Percentiles rank a stretch among this genome's conserved stretches.
Evolutionary conservation across 2,329 filamentous ascomycete species (phyloP).

Genomic region (Chalara sp.): DNA sequence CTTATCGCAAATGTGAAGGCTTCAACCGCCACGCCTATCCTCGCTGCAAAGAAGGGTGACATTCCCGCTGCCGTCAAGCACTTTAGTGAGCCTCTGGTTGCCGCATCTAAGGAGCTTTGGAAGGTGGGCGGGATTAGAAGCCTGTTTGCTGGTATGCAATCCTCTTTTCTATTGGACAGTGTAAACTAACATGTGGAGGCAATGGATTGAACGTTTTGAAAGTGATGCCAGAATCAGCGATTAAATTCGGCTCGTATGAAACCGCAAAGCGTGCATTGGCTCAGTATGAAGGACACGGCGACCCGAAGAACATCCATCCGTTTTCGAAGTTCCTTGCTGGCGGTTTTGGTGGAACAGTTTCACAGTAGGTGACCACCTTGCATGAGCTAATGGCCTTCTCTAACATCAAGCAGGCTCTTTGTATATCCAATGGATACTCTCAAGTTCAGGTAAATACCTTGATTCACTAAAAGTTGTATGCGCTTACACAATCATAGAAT

Average conservation of each 20-base stretch:
- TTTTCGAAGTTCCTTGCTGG: constrained; percentile 88
- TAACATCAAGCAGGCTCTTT: constrained; percentile 52
- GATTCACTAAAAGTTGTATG: not conserved
- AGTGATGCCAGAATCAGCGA: constrained; percentile 97
- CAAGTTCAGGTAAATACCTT: constrained; percentile 45
- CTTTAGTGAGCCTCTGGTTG: constrained; percentile 61
- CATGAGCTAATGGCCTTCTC: not conserved
- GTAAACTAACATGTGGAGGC: constrained; percentile 42
- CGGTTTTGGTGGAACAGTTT: constrained; percentile 86
- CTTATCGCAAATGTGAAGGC: constrained; percentile 82
- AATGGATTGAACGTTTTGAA: constrained; percentile 96
- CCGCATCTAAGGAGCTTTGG: constrained; percentile 74
- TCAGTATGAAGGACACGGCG: constrained; percentile 78
- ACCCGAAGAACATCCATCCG: constrained; percentile 71
- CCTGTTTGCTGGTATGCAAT: constrained; percentile 76
- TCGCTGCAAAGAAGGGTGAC: constrained; percentile 64
- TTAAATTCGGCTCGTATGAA: constrained; percentile 98
- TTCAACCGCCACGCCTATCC: constrained; percentile 49
- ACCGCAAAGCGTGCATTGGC: constrained; percentile 85
- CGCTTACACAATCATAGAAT: constrained; percentile 38
- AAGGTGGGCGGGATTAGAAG: constrained; percentile 78
- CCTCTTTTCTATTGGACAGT: no score
- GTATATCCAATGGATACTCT: constrained; percentile 60
- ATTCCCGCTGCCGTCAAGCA: constrained; percentile 58
- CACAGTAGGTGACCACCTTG: constrained; percentile 55